Conservation (phyloP, 208 protist species). For the Wallacemonas rigidus region DNA sequence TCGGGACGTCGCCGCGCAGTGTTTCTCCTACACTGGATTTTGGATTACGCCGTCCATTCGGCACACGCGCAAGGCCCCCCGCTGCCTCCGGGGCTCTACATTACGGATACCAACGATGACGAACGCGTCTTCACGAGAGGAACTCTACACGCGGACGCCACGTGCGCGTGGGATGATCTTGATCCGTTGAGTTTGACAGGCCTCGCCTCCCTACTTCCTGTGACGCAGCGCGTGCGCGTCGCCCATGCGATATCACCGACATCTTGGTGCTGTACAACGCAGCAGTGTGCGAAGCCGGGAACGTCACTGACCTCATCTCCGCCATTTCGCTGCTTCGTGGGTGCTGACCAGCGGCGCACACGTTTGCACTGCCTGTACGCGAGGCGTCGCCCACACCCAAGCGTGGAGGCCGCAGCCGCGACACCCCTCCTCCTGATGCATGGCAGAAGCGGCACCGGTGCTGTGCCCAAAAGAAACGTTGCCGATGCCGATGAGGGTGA, state of each 20-base stretch:
- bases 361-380: slow-evolving; percentile 10
- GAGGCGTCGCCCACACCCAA: too few species aligned
- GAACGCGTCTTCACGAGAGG: background rate
- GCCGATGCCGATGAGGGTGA: too few species aligned
- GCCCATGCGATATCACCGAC: background rate
- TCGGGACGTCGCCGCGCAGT: background rate
- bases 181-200: background rate
- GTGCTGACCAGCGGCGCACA: background rate
- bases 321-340: slow-evolving; percentile 8
- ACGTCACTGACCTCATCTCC: background rate
- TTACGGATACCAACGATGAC: background rate
- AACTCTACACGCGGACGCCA: background rate
- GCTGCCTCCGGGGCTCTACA: background rate
- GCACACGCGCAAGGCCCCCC: background rate
- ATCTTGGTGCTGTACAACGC: background rate
- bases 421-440: background rate
- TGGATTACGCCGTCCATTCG: background rate
- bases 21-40: slow-evolving; percentile 3
- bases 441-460: too few species aligned
- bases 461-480: too few species aligned
- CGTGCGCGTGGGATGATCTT: background rate
- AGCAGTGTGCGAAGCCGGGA: background rate
- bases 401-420: background rate
- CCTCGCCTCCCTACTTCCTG: background rate
- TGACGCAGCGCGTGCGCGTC: background rate